Conservation (phyloP, 306 rosid genomes). For the Ormosia semicastrata region DNA sequence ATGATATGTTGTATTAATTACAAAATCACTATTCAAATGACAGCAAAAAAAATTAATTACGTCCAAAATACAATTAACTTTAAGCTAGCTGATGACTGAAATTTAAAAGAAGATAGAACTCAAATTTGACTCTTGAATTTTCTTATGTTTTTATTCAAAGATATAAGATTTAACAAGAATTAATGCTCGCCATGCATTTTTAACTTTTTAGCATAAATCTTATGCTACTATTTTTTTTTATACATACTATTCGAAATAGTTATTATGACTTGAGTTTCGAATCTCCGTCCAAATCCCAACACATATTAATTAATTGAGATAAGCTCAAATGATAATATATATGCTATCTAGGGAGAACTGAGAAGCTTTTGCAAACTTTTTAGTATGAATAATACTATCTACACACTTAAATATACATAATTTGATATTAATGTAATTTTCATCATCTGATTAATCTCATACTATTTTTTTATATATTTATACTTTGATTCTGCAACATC, state of each 20-base stretch:
- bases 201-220: not conserved
- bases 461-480: no score
- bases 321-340: not conserved
- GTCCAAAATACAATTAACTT: not conserved
- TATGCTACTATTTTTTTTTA: not conserved
- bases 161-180: not conserved
- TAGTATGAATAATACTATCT: no score
- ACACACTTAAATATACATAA: no score
- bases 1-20: constrained; percentile 20
- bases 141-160: not conserved
- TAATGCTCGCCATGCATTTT: not conserved
- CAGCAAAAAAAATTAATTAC: not conserved
- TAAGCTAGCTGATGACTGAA: not conserved
- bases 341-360: not conserved
- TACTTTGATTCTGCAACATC: no score
- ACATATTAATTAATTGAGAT: not conserved
- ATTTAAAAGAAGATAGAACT: not conserved
- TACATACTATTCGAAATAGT: not conserved
- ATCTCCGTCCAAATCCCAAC: not conserved
- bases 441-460: no score
- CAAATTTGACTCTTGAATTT: not conserved
- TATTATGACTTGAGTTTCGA: not conserved
- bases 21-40: not conserved
- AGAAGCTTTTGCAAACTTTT: not conserved
- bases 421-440: no score